Evolutionary conservation across 768 basidiomycete genomes (phyloP).

Genomic region (Lentinula sp.): DNA sequence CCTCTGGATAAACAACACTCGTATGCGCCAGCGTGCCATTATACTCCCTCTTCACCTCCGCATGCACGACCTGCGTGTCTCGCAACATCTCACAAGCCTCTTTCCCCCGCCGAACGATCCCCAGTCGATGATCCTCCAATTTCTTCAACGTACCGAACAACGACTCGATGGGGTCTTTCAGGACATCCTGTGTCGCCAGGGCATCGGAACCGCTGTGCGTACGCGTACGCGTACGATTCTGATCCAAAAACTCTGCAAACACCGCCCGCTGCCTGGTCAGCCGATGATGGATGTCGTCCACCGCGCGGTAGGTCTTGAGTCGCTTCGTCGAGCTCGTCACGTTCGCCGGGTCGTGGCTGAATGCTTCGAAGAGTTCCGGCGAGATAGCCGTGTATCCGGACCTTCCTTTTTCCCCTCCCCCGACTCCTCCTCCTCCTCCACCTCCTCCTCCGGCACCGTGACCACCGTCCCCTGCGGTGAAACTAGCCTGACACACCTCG

Average conservation of each 20-base stretch:
- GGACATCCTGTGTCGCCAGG: constrained; percentile 29
- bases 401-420: neutral
- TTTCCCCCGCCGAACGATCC: constrained; percentile 39
- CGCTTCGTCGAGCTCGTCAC: constrained; percentile 61
- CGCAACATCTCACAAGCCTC: constrained; percentile 43
- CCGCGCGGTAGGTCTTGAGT: constrained; percentile 60
- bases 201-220: neutral
- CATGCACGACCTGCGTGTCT: constrained; percentile 51
- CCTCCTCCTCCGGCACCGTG: neutral
- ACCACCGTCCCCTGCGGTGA: constrained; percentile 27
- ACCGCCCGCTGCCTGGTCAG: constrained; percentile 55
- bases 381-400: constrained; percentile 44
- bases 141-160: constrained; percentile 44
- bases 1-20: constrained; percentile 77
- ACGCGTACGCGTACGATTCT: constrained; percentile 14
- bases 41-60: constrained; percentile 55
- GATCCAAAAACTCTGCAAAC: constrained; percentile 39
- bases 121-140: constrained; percentile 41
- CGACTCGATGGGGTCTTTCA: constrained; percentile 48
- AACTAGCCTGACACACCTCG: constrained; percentile 49
- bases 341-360: constrained; percentile 74
- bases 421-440: too few relatives aligned
- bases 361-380: constrained; percentile 64
- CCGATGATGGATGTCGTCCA: constrained; percentile 69
- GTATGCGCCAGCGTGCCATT: constrained; percentile 61